These are phyloP conservation scores for Dendrothele bispora DNA, from an alignment of 768 basidiomycete species.

Conservation along the genomic window DNA sequence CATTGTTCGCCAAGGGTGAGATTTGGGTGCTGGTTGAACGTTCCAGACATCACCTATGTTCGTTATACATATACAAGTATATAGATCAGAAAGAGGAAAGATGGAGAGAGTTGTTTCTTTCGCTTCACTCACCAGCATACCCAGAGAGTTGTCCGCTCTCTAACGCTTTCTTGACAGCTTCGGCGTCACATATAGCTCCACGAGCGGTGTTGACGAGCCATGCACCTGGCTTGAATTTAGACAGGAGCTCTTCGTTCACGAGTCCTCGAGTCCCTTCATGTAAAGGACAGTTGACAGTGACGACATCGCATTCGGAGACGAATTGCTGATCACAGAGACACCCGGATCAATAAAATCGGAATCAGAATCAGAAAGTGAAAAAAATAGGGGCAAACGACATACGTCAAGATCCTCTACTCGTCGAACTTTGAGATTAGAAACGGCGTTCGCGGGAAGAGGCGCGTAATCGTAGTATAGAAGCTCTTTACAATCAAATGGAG, in stretches of 20 bases:
- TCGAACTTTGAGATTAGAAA: conserved; percentile 51
- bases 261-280: conserved; percentile 84
- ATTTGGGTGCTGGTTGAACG: conserved; percentile 81
- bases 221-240: conserved; percentile 88
- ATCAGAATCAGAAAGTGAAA: neutral
- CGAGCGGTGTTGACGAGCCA: conserved; percentile 95
- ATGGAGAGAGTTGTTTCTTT: too few species aligned
- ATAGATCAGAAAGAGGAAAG: neutral
- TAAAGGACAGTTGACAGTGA: conserved; percentile 87
- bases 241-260: conserved; percentile 78
- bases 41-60: conserved; percentile 73
- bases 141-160: conserved; percentile 74
- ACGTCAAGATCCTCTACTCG: conserved; percentile 80
- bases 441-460: conserved; percentile 54
- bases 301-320: conserved; percentile 68
- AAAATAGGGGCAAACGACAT: conserved; percentile 22
- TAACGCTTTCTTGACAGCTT: conserved; percentile 76
- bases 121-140: conserved; percentile 41
- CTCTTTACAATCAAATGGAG: conserved; percentile 87
- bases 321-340: conserved; percentile 34
- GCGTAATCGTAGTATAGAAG: conserved; percentile 88
- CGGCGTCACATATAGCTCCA: conserved; percentile 86
- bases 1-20: conserved; percentile 84
- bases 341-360: neutral
- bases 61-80: too few species aligned